These are phyloP conservation scores for Trichoderma koningii DNA, from an alignment of 2,329 filamentous ascomycete genomes.

Conservation along the genomic window DNA sequence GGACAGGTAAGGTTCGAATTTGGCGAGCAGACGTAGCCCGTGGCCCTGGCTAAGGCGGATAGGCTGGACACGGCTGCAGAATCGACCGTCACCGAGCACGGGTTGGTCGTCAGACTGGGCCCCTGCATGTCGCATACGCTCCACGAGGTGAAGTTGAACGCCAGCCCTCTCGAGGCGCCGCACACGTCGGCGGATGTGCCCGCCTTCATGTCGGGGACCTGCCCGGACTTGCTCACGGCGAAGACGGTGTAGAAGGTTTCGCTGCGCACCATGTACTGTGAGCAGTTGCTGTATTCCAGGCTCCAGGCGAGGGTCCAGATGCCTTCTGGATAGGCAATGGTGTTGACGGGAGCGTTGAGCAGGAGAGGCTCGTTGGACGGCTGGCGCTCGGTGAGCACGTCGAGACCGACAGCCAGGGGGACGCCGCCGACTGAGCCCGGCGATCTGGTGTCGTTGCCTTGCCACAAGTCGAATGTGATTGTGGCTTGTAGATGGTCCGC, in stretches of 20 bases:
- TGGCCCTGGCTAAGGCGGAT: background rate
- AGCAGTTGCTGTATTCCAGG: background rate
- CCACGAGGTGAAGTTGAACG: slow-evolving; percentile 4
- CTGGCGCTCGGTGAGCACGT: background rate
- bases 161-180: background rate
- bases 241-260: slow-evolving; percentile 11
- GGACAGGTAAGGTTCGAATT: background rate
- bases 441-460: background rate
- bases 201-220: background rate
- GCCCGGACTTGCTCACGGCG: slow-evolving; percentile 9
- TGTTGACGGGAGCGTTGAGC: background rate
- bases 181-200: slow-evolving; percentile 5
- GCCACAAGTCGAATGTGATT: background rate
- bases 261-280: background rate
- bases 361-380: background rate
- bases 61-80: slow-evolving; percentile 10
- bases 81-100: background rate
- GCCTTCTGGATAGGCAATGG: slow-evolving; percentile 4
- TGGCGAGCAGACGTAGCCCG: background rate
- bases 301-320: slow-evolving; percentile 8
- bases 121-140: background rate
- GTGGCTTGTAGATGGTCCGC: background rate
- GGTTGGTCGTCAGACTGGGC: slow-evolving; percentile 3
- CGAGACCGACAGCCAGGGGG: background rate
- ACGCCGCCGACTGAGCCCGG: background rate